Percentiles rank a stretch among this genome's conserved stretches.
Conservation (phyloP, 2,329 filamentous ascomycete species). For the Epichloe sp. region DNA sequence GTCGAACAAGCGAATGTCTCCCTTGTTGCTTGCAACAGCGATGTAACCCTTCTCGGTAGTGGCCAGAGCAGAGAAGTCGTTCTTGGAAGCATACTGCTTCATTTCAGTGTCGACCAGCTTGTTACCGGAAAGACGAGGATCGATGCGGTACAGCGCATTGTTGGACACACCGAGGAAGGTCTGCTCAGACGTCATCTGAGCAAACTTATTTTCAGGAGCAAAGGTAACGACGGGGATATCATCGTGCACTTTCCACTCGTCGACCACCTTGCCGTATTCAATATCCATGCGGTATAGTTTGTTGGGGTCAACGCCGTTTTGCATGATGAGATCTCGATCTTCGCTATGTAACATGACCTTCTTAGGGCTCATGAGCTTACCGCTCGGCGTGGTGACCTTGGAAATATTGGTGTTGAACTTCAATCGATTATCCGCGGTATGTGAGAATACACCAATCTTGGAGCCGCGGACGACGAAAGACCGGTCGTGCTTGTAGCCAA, state of each 20-base stretch:
- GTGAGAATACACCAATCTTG: slow-evolving; percentile 98
- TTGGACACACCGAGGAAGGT: slow-evolving; percentile 88
- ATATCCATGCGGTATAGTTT: slow-evolving; percentile 95
- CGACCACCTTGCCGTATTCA: slow-evolving; percentile 93
- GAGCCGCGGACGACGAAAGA: slow-evolving; percentile 95
- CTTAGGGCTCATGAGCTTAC: slow-evolving; percentile 81
- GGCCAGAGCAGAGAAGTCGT: slow-evolving; percentile 87
- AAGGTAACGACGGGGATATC: slow-evolving; percentile 89
- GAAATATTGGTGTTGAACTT: slow-evolving; percentile 97
- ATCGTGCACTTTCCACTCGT: slow-evolving; percentile 97
- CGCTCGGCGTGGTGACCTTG: slow-evolving; percentile 79
- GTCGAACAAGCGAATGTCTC: slow-evolving; percentile 93
- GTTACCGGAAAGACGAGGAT: slow-evolving; percentile 77
- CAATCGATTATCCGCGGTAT: slow-evolving; percentile 80
- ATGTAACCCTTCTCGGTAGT: slow-evolving; percentile 96
- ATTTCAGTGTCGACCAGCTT: slow-evolving; percentile 88
- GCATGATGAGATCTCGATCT: slow-evolving; percentile 79
- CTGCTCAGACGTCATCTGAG: slow-evolving; percentile 90
- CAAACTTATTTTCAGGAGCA: slow-evolving; percentile 92
- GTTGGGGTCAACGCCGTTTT: slow-evolving; percentile 73
- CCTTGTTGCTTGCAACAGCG: slow-evolving; percentile 90
- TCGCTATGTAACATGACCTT: slow-evolving; percentile 95
- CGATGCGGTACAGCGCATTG: slow-evolving; percentile 87
- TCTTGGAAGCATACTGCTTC: slow-evolving; percentile 95
- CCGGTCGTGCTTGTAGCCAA: slow-evolving; percentile 92